Base-by-base conservation (phyloP, 176 grass and related monocot species). In the Puccinellia tenuiflora region DNA sequence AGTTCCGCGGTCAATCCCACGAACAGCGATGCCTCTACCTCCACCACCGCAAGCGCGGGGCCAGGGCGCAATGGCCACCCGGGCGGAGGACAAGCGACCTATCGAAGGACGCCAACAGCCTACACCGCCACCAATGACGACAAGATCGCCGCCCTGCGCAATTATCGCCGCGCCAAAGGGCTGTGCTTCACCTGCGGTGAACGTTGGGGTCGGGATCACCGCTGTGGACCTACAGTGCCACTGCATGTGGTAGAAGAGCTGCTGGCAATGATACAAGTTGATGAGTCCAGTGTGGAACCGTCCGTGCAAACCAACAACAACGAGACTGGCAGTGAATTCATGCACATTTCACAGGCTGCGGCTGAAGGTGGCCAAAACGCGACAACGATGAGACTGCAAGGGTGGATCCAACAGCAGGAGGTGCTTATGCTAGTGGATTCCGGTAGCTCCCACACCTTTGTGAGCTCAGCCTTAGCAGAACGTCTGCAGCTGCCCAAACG, bases 401-500 rank as follows among this genome's bases (percentile, higher is more conserved):
- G 51, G 0, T n/a, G 51, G 51, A 5, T 50, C 0, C 0, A 2
- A 1, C 1, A 50, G 1, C 51, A 54, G 0, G 51, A n/a, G 1
- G 3, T 54, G 18, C 6, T 21, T 0, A 21, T 54, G 7, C 1
- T 54, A 1, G 20, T 54, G 5, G 17, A 21, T 18, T 54, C 51
- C 0, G 20, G 18, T 0, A 54, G 51, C 2, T 20, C 7, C 0
- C 51, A n/a, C 20, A 50, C 47, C 0, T 50, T 50, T 16, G 18
- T 50, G 47, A 1, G 4, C 47, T 5, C 4, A 17, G 4, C 3
- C n/a, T n/a, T 50, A 0, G 47, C 47, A 1, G 47, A 50, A 5
- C 2, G 15, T 0, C 0, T 50, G 0, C 47, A 50, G 16, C 0
- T 3, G 1, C 15, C 0, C 5, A 5, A 3, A 0, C 47, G 16